Base-by-base conservation (phyloP, 2,329 filamentous ascomycete genomes). In the Apiospora kogelbergensis region DNA sequence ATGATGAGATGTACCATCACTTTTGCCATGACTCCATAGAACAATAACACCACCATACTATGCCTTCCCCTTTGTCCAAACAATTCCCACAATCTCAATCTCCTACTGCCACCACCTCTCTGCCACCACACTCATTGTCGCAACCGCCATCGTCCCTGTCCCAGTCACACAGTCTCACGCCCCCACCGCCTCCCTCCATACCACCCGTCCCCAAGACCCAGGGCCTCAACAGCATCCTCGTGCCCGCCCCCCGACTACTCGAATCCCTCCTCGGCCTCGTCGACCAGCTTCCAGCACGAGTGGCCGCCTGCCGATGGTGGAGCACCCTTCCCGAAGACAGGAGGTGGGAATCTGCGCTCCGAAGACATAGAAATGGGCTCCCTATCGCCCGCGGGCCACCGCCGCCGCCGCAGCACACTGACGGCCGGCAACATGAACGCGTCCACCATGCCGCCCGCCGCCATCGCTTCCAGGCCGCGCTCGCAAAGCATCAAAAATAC, bases 311-410 rank as follows among this genome's bases (percentile, higher is more conserved):
- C 75, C 67, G 76, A 78, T 76, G 75, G 42, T 65, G 69, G 70
- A 74, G 73, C 70, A 22, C 68, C 68, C 44, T 70, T 71, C 60
- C 72, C 74, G 30, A 71, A 74, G 45, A 69, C 72, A 57, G 71
- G 72, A 68, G 70, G 73, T 46, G 70, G 71, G 67, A 72, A 70
- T 68, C 77, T 74, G 68, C 76, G 70, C 67, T 72, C 73, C 71
- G 79, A 81, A 72, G 82, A 84, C 71, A 86, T 89, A 73, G 86
- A 89, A 80, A 88, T 89, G 85, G 86, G 84, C 71, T 79, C 85
- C 45, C 81, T 89, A 71, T 76, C 77, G 46, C 79, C 81, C 2
- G 74, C 77, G n/a, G 82, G 85, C 73, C 86, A 88, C 74, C 84
- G 86, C 53, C 84, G 86, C 70, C 85, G 87, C 63, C 82, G 85